Conservation (phyloP, 768 basidiomycete genomes). For the Pulveroboletus sp. region DNA sequence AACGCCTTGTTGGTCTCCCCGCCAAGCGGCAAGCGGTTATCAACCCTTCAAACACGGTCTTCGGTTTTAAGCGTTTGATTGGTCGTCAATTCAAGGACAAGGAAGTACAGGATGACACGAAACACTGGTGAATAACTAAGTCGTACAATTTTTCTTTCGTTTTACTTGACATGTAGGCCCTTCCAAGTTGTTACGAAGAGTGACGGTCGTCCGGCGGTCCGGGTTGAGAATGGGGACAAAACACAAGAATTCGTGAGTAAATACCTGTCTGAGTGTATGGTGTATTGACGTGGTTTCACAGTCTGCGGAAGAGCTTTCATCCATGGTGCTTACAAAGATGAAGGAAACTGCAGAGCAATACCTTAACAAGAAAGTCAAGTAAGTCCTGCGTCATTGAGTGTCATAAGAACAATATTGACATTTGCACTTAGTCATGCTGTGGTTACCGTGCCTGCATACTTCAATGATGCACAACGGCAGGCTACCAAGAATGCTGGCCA, state of each 20-base stretch:
- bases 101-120: slow-evolving; percentile 89
- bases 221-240: slow-evolving; percentile 85
- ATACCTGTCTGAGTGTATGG: not conserved
- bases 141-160: not conserved
- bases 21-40: slow-evolving; percentile 98
- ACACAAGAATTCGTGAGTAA: slow-evolving; percentile 68
- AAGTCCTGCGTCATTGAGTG: slow-evolving; percentile 31
- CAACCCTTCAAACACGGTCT: slow-evolving; percentile 91
- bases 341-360: slow-evolving; percentile 92
- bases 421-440: slow-evolving; percentile 62
- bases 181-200: slow-evolving; percentile 69
- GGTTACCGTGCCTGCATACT: slow-evolving; percentile 96
- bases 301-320: slow-evolving; percentile 83
- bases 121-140: slow-evolving; percentile 59
- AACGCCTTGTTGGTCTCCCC: slow-evolving; percentile 92
- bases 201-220: slow-evolving; percentile 74
- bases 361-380: slow-evolving; percentile 92
- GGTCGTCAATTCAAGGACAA: slow-evolving; percentile 90
- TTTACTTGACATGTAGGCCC: slow-evolving; percentile 47
- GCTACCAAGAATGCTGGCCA: slow-evolving; percentile 98
- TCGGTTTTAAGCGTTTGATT: slow-evolving; percentile 90
- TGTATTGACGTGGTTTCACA: slow-evolving; percentile 30
- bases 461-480: slow-evolving; percentile 99
- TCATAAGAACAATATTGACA: not conserved
- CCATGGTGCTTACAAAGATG: slow-evolving; percentile 90